Percentiles rank a stretch among this genome's conserved stretches.
Evolutionary conservation across 208 protist genomes (phyloP).

Genomic region (Crithidia thermophila): DNA sequence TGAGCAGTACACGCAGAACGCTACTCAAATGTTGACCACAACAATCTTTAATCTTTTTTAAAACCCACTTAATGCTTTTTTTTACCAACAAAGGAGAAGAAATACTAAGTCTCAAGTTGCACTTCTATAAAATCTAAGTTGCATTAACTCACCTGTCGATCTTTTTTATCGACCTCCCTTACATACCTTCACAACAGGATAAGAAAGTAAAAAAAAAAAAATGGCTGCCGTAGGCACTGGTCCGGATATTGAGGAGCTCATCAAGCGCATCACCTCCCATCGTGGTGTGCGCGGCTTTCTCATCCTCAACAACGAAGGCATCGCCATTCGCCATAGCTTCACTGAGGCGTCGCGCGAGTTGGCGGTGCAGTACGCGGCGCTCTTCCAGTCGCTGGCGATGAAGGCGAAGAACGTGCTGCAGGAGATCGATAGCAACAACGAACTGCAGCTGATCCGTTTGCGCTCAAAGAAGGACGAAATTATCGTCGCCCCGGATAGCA

Average conservation of each 20-base stretch:
- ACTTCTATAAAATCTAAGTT: too few relatives aligned
- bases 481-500: conserved; percentile 95
- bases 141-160: too few relatives aligned
- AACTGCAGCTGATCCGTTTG: conserved; percentile 95
- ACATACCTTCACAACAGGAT: too few relatives aligned
- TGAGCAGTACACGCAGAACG: too few relatives aligned
- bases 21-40: too few relatives aligned
- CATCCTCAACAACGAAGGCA: conserved; percentile 96
- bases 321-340: conserved; percentile 94
- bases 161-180: too few relatives aligned
- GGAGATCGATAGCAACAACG: conserved; percentile 95
- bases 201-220: too few relatives aligned
- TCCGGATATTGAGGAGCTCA: conserved; percentile 96
- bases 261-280: conserved; percentile 95
- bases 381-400: conserved; percentile 93
- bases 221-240: conserved; percentile 63
- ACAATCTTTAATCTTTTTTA: conserved; percentile 1
- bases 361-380: conserved; percentile 94
- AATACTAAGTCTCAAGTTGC: too few relatives aligned
- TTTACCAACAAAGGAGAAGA: background rate
- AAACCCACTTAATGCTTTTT: background rate
- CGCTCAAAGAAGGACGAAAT: conserved; percentile 96
- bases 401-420: conserved; percentile 92
- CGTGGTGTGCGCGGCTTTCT: conserved; percentile 94
- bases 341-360: conserved; percentile 85